A percentile compares a stretch with the other conserved stretches of the same genome.
phyloP scores from a whole-genome alignment of 345 rosid genomes.

The Kernera saxatilis region DNA sequence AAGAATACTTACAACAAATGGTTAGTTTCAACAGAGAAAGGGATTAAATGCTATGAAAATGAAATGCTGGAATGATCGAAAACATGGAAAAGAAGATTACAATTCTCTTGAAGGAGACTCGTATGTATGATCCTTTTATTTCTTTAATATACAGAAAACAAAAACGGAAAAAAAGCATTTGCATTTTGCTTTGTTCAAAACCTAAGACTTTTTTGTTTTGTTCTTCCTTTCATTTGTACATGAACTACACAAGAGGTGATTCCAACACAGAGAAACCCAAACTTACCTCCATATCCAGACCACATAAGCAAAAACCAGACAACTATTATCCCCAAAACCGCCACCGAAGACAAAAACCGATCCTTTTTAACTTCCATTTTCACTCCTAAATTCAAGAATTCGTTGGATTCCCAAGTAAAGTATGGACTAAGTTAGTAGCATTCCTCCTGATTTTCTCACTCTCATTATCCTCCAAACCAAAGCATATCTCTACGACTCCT shows the following conservation, averaged over 20 bases:
- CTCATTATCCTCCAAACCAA: constrained; percentile 60
- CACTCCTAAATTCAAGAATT: constrained; percentile 23
- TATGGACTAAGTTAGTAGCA: constrained; percentile 59
- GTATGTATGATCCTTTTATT: constrained; percentile 29
- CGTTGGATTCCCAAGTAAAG: constrained; percentile 39
- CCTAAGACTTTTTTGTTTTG: constrained; percentile 31
- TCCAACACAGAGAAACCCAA: constrained; percentile 26
- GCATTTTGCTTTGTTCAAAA: constrained; percentile 31
- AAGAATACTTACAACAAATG: not conserved
- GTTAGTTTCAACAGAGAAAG: constrained; percentile 7
- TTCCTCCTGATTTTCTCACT: constrained; percentile 79
- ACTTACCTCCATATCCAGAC: constrained; percentile 40
- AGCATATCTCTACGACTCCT: constrained; percentile 63
- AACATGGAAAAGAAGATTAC: not conserved
- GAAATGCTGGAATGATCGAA: not conserved
- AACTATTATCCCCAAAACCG: constrained; percentile 3
- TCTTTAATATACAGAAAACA: constrained; percentile 48
- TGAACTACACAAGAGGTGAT: constrained; percentile 36
- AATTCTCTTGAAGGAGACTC: not conserved
- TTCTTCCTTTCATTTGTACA: constrained; percentile 51
- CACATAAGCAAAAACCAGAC: constrained; percentile 5
- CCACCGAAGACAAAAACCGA: not conserved
- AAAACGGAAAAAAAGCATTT: not conserved
- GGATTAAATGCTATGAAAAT: not conserved
- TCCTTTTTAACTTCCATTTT: not conserved